A percentile compares a stretch with the other conserved stretches of the same genome.
These are phyloP conservation scores for Citrus inodora DNA, from an alignment of 345 rosid species.

Conservation along the genomic window DNA sequence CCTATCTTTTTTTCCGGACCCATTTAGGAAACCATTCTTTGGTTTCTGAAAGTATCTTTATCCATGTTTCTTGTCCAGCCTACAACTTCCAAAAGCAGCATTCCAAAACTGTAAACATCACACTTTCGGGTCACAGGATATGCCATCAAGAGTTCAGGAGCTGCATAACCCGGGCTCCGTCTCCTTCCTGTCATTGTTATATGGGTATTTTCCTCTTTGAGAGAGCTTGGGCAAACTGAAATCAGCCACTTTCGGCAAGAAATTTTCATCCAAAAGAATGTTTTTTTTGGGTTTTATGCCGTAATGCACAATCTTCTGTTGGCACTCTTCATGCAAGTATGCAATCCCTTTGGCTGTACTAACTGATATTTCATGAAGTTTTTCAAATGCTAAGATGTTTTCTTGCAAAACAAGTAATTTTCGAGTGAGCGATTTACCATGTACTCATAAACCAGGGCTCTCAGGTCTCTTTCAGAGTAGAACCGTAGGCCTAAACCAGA, in stretches of 20 bases:
- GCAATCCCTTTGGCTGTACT: constrained; percentile 21
- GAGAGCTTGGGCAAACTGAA: constrained; percentile 19
- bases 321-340: constrained; percentile 19
- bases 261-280: background rate
- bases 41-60: background rate
- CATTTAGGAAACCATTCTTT: constrained; percentile 16
- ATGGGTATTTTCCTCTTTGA: constrained; percentile 11
- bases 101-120: constrained; percentile 24
- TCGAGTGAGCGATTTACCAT: constrained; percentile 38
- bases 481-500: constrained; percentile 40
- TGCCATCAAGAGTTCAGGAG: constrained; percentile 9
- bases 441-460: constrained; percentile 39
- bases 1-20: constrained; percentile 10
- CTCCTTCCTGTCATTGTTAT: constrained; percentile 12
- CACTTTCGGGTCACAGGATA: constrained; percentile 16
- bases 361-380: constrained; percentile 13
- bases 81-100: constrained; percentile 10
- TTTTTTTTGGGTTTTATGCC: constrained; percentile 22
- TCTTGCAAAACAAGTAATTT: constrained; percentile 1
- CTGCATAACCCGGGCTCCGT: constrained; percentile 21
- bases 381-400: background rate
- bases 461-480: constrained; percentile 25
- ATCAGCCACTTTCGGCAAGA: constrained; percentile 15
- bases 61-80: constrained; percentile 16
- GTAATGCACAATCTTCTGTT: constrained; percentile 13